phyloP scores from a whole-genome alignment of 352 stramenopile species.

The Pythium scleroteichum region DNA sequence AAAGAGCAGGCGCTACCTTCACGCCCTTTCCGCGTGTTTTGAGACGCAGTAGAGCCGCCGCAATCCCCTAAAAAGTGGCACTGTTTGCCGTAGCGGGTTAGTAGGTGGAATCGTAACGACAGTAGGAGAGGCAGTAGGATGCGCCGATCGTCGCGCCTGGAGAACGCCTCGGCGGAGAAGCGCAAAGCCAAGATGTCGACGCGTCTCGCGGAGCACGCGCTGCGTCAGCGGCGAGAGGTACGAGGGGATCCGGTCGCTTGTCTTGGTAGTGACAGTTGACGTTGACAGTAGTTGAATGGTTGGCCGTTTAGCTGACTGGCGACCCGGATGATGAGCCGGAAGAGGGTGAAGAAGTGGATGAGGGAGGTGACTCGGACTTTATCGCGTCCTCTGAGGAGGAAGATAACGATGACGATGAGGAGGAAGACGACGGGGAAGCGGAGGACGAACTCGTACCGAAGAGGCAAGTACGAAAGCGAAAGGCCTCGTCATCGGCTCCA shows the following conservation, averaged over 20 bases:
- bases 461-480: conserved; percentile 36
- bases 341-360: conserved; percentile 37
- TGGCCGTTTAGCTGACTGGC: conserved; percentile 7
- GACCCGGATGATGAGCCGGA: conserved; percentile 24
- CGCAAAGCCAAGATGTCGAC: conserved; percentile 59
- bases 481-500: conserved; percentile 36
- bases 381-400: conserved; percentile 35
- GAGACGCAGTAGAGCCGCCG: conserved; percentile 18
- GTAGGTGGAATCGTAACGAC: not conserved
- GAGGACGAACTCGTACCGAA: not conserved
- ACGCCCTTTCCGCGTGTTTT: not conserved
- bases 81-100: conserved; percentile 3
- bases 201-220: conserved; percentile 43
- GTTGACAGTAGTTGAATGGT: not conserved
- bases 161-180: conserved; percentile 43
- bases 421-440: conserved; percentile 29
- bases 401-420: conserved; percentile 33
- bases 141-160: conserved; percentile 67
- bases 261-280: too few relatives aligned
- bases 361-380: conserved; percentile 34
- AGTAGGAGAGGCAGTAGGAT: conserved; percentile 29
- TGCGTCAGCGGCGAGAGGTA: conserved; percentile 31
- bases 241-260: not conserved
- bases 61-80: not conserved
- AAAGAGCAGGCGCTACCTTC: conserved; percentile 9